Conservation (phyloP, 2,329 filamentous ascomycete genomes). For the Orbilia javanica region DNA sequence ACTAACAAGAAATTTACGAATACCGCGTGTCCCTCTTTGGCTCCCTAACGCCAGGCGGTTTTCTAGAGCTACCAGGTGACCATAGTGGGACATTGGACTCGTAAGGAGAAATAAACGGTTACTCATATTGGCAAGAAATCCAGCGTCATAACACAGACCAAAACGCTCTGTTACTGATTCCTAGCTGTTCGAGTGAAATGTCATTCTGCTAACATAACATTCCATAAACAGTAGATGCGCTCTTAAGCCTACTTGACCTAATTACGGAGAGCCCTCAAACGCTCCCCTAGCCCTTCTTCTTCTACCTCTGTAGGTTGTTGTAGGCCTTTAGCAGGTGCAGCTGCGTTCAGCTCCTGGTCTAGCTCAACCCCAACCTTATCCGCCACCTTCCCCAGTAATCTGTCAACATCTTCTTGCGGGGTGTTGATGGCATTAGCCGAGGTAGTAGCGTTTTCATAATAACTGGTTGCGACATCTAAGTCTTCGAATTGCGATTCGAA, state of each 20-base stretch:
- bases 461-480: conserved; percentile 69
- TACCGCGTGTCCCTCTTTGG: background rate
- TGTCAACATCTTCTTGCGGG: conserved; percentile 86
- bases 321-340: conserved; percentile 71
- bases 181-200: background rate
- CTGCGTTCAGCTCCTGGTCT: conserved; percentile 78
- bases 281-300: conserved; percentile 78
- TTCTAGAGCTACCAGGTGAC: background rate
- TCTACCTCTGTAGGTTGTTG: conserved; percentile 80
- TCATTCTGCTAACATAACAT: background rate
- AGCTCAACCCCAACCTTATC: conserved; percentile 90
- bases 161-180: background rate
- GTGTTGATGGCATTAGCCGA: conserved; percentile 80
- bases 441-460: conserved; percentile 87
- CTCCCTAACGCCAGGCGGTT: background rate
- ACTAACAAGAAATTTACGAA: background rate
- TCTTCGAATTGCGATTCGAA: conserved; percentile 73
- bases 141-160: background rate
- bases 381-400: conserved; percentile 84
- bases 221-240: background rate
- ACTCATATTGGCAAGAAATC: background rate
- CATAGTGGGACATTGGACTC: too few relatives aligned
- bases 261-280: conserved; percentile 70
- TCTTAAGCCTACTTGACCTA: conserved; percentile 13
- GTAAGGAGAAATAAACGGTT: background rate